phyloP scores from a whole-genome alignment of 208 protist genomes.

The Naegleria lovaniensis region DNA sequence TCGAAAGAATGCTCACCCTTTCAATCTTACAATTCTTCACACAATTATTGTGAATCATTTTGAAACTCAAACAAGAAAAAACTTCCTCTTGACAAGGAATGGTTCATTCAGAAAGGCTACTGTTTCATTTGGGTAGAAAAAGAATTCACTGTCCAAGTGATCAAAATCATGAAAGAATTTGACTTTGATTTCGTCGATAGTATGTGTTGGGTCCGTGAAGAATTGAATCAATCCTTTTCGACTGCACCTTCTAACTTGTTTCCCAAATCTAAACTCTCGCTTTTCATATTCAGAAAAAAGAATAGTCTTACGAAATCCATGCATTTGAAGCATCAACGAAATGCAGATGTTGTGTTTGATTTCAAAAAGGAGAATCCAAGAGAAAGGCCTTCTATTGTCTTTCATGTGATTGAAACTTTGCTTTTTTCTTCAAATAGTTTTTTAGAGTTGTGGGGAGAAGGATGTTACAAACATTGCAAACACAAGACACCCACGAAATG shows the following conservation, averaged over 20 bases:
- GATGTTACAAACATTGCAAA: background rate
- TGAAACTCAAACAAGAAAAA: background rate
- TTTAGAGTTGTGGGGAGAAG: background rate
- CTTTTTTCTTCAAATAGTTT: background rate
- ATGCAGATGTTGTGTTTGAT: slow-evolving; percentile 7
- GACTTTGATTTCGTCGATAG: slow-evolving; percentile 7
- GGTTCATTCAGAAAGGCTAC: background rate
- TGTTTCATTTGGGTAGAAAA: slow-evolving; percentile 8
- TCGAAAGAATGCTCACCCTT: too few species aligned
- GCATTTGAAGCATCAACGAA: background rate
- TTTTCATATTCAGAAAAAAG: slow-evolving; percentile 16
- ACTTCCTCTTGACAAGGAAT: background rate
- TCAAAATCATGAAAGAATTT: background rate
- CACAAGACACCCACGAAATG: background rate
- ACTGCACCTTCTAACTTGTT: background rate
- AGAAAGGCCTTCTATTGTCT: background rate
- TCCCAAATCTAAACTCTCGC: background rate
- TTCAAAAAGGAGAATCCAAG: background rate
- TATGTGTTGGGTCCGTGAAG: background rate
- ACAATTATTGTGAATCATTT: background rate
- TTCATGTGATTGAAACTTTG: slow-evolving; percentile 19
- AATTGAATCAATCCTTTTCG: background rate
- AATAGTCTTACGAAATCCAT: background rate
- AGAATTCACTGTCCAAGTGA: background rate
- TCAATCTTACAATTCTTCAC: too few species aligned